Conservation (phyloP, 1,284 basidiomycete genomes). For the Ceratorhiza oryzae-sativae region DNA sequence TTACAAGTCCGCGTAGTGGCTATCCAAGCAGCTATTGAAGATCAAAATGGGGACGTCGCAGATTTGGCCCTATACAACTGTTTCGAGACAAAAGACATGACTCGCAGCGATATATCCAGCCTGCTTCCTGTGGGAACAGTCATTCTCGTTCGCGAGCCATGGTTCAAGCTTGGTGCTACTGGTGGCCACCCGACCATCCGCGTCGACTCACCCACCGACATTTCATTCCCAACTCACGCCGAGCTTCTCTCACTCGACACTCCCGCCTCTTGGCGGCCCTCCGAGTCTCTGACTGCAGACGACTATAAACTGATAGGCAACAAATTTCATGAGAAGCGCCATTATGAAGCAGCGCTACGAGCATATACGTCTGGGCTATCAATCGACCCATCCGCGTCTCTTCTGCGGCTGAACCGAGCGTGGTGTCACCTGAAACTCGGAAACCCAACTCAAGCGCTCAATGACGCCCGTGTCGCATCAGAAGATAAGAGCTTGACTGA, state of each 20-base stretch:
- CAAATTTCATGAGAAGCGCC: constrained; percentile 26
- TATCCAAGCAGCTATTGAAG: constrained; percentile 46
- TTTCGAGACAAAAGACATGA: constrained; percentile 44
- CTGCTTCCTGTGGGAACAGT: constrained; percentile 49
- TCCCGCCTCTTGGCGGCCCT: constrained; percentile 15
- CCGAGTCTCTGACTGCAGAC: not conserved
- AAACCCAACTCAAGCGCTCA: constrained; percentile 45
- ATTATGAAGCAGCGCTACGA: constrained; percentile 12
- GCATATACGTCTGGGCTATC: constrained; percentile 34
- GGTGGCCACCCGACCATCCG: constrained; percentile 46
- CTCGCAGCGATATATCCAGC: constrained; percentile 45
- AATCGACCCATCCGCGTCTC: constrained; percentile 10
- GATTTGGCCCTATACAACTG: constrained; percentile 49
- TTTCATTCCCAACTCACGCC: constrained; percentile 43
- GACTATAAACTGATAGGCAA: constrained; percentile 36
- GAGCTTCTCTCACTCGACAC: not conserved
- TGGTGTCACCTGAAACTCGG: constrained; percentile 44
- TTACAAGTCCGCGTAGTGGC: constrained; percentile 36
- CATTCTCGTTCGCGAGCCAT: constrained; percentile 51
- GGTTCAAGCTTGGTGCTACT: constrained; percentile 45
- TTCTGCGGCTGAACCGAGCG: constrained; percentile 31
- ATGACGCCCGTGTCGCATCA: constrained; percentile 41
- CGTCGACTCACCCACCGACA: constrained; percentile 50
- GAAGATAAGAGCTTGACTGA: constrained; percentile 41
- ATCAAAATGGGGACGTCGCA: constrained; percentile 47